Percentiles rank a stretch among this genome's conserved stretches.
phyloP scores from a whole-genome alignment of 2,329 filamentous ascomycete genomes.

The Bipolaris cookei region DNA sequence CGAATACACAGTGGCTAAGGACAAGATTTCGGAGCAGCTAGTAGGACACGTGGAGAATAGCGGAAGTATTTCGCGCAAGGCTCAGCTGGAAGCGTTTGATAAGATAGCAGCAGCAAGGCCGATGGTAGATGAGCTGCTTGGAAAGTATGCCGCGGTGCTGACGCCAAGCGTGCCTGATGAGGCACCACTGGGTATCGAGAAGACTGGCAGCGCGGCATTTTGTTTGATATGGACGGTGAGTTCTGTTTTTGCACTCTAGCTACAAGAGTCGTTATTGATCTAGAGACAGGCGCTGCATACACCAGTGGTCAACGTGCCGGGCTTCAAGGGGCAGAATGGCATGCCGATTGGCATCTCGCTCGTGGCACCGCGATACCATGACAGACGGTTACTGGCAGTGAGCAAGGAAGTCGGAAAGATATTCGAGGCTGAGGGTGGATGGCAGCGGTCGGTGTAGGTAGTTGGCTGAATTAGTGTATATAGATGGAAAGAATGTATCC shows the following conservation, averaged over 20 bases:
- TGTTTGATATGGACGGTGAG: constrained; percentile 61
- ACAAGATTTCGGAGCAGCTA: constrained; percentile 56
- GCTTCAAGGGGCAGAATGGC: constrained; percentile 62
- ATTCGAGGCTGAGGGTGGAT: constrained; percentile 42
- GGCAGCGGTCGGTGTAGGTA: constrained; percentile 20
- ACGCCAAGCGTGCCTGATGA: constrained; percentile 66
- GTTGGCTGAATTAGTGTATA: no score
- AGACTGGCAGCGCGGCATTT: constrained; percentile 63
- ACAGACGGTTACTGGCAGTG: constrained; percentile 40
- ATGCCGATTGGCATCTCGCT: constrained; percentile 67
- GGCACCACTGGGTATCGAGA: constrained; percentile 61
- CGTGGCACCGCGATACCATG: constrained; percentile 50
- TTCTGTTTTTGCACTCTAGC: background rate
- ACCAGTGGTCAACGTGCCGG: constrained; percentile 69
- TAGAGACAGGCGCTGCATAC: constrained; percentile 56
- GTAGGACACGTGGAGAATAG: constrained; percentile 60
- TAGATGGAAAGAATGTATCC: no score
- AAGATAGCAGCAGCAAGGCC: constrained; percentile 61
- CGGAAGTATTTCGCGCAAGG: constrained; percentile 52
- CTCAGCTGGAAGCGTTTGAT: constrained; percentile 63
- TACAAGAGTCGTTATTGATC: background rate
- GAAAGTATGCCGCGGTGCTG: constrained; percentile 62
- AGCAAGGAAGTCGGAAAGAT: constrained; percentile 36
- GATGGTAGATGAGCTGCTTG: constrained; percentile 60
- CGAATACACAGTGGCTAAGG: constrained; percentile 59